Conservation (phyloP, 345 rosid species). For the Adansonia digitata region DNA sequence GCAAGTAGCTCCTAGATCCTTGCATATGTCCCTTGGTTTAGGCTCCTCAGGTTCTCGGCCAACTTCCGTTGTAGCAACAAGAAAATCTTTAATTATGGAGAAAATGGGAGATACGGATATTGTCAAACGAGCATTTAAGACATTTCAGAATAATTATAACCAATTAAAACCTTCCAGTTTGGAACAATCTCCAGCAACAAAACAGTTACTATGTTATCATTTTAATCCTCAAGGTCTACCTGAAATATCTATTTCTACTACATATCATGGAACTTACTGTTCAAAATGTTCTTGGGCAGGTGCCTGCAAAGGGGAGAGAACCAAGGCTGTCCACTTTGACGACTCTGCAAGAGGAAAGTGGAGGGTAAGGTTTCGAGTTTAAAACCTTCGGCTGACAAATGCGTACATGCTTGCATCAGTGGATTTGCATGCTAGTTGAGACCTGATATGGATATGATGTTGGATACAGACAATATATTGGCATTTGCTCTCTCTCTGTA, state of each 20-base stretch:
- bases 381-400: constrained; percentile 15
- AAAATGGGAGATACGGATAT: constrained; percentile 90
- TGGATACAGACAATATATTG: neutral
- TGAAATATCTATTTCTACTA: too few relatives aligned
- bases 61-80: constrained; percentile 32
- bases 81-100: constrained; percentile 78
- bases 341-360: constrained; percentile 41
- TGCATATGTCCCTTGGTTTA: constrained; percentile 58
- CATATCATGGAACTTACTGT: too few relatives aligned
- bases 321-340: constrained; percentile 31
- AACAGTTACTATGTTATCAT: constrained; percentile 42
- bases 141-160: constrained; percentile 61
- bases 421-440: neutral
- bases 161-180: constrained; percentile 37
- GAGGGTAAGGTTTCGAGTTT: constrained; percentile 46
- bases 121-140: constrained; percentile 74
- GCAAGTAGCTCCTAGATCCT: constrained; percentile 63
- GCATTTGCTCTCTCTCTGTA: neutral
- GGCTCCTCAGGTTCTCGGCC: constrained; percentile 38
- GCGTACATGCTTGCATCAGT: constrained; percentile 2
- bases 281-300: constrained; percentile 20
- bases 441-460: neutral
- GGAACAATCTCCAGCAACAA: constrained; percentile 36
- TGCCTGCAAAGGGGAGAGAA: constrained; percentile 35
- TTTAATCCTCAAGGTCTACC: too few relatives aligned